Evolutionary conservation across 139 green algal genomes (phyloP), one percentile per base, ranked within the genome.

Genomic region (Tetratostichococcus sp.): DNA sequence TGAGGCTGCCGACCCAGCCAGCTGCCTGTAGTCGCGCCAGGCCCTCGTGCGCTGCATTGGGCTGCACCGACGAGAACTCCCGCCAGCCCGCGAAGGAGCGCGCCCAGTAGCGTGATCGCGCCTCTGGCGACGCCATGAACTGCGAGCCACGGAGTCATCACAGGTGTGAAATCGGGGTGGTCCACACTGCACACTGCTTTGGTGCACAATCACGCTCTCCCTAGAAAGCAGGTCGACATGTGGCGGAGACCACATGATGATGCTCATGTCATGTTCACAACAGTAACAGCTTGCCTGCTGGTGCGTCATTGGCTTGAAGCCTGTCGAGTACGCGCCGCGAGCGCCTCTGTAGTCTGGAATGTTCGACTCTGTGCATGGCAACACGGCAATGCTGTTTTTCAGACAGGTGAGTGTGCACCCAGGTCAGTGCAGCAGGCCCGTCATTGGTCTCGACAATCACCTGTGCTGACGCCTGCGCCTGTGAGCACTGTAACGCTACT

Each of bases 281-380:
- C n/a, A n/a, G n/a, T n/a, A n/a, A n/a, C n/a, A n/a, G n/a, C n/a
- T n/a, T n/a, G n/a, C 80, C 80, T 91, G 82, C 80, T 97, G 91
- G 74, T 97, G 93, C 0, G 92, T 97, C 93, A 98, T 98, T 5
- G 95, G 94, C 77, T 94, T 95, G 82, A 96, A 98, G n/a, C 93
- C 92, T 43, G 86, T 93, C 43, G 81, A 91, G 85, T 98, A 98
- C 0, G 95, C 95, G 2, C 95, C 95, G 11, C 77, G 65, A 0
- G 92, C 93, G 0, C 90, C 88, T 26, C 94, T 77, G 76, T 98
- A 98, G 76, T 98, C 95, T 25, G 95, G 95, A 2, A 98, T 93
- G 35, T 85, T 84, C 30, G 77, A 90, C 79, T 98, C 95, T 30
- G 50, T 17, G 26, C 50, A 26, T 25, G 11, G 26, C 11, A 26